Conservation (phyloP, 371 early-diverging fungal genomes). For the Mortierella sp. region DNA sequence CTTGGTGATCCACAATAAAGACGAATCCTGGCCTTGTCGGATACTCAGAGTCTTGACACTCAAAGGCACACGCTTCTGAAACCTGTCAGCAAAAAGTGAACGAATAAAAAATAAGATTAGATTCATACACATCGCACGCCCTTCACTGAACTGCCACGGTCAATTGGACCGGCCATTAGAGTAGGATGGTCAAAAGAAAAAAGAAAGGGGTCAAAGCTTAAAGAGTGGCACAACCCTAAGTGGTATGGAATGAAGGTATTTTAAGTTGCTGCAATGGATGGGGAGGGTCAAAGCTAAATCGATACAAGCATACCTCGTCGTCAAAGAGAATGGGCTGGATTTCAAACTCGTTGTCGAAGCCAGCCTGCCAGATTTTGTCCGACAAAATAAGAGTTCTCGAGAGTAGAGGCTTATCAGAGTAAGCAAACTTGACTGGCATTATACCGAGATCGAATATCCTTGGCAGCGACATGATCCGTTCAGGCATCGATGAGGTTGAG, state of each 20-base stretch:
- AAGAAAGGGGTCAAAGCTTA: background rate
- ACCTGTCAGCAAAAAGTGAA: conserved; percentile 19
- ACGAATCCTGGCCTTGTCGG: conserved; percentile 16
- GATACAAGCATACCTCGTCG: conserved; percentile 29
- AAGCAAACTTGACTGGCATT: conserved; percentile 35
- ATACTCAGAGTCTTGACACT: background rate
- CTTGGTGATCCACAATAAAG: conserved; percentile 41
- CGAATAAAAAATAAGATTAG: background rate
- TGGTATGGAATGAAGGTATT: background rate
- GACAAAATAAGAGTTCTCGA: conserved; percentile 28
- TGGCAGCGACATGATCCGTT: conserved; percentile 18
- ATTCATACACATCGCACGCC: background rate
- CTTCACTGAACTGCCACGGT: background rate
- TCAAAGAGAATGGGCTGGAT: conserved; percentile 37
- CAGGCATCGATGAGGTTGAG: background rate
- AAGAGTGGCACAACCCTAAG: background rate
- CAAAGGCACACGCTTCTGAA: conserved; percentile 42
- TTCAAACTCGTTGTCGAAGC: conserved; percentile 19
- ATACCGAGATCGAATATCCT: conserved; percentile 39
- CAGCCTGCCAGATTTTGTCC: conserved; percentile 41
- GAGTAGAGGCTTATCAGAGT: background rate
- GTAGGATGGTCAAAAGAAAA: background rate
- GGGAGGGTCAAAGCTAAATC: background rate
- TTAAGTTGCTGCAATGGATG: background rate
- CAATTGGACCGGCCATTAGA: background rate